phyloP scores from a whole-genome alignment of 352 stramenopile species.

The Phytophthora palmivora region DNA sequence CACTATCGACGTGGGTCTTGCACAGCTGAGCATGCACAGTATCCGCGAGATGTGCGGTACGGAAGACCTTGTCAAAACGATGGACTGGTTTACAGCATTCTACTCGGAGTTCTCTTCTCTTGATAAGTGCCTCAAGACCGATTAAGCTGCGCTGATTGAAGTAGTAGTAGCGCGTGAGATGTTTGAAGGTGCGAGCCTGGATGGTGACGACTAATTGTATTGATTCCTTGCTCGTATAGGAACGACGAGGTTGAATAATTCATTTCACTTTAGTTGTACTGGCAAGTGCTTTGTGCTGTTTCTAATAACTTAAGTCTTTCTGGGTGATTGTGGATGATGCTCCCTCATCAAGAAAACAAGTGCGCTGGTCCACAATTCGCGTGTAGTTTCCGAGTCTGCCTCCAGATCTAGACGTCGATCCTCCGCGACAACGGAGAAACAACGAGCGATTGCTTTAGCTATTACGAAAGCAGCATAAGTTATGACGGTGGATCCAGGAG shows the following conservation, averaged over 20 bases:
- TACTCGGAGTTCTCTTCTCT: constrained; percentile 93
- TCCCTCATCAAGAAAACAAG: constrained; percentile 54
- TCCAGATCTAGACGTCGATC: constrained; percentile 73
- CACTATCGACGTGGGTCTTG: constrained; percentile 97
- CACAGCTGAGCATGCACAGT: constrained; percentile 98
- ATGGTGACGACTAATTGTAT: constrained; percentile 5
- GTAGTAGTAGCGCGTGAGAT: constrained; percentile 6
- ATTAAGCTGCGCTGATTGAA: constrained; percentile 41
- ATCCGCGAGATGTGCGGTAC: constrained; percentile 97
- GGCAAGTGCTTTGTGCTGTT: constrained; percentile 11
- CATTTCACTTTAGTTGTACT: constrained; percentile 21
- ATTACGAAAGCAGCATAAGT: constrained; percentile 19
- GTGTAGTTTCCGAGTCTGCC: constrained; percentile 70
- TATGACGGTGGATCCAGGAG: neutral
- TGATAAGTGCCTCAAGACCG: constrained; percentile 83
- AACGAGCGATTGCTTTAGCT: constrained; percentile 74
- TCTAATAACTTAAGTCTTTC: constrained; percentile 32
- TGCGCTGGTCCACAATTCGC: constrained; percentile 69
- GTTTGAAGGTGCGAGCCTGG: neutral
- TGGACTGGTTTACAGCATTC: constrained; percentile 94
- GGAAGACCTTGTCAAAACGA: constrained; percentile 78
- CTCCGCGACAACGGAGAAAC: constrained; percentile 73
- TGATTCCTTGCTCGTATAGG: constrained; percentile 7
- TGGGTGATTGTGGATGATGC: constrained; percentile 15
- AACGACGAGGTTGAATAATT: constrained; percentile 24